phyloP scores from a whole-genome alignment of 352 stramenopile genomes.

The Phytopythium chamaehyphon region DNA sequence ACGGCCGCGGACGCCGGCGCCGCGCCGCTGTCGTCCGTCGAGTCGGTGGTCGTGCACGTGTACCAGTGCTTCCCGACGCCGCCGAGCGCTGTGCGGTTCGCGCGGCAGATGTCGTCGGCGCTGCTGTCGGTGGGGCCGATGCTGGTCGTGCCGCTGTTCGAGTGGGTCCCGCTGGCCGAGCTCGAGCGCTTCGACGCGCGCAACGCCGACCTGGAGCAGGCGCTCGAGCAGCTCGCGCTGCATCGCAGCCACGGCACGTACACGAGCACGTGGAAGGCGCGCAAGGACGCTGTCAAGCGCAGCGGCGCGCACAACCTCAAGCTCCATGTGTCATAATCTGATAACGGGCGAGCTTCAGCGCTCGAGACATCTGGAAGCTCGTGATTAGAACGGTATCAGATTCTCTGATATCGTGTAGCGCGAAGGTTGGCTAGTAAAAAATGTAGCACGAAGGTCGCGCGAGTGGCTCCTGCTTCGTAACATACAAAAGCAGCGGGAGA shows the following conservation, averaged over 20 bases:
- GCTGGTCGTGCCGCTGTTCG: slow-evolving; percentile 74
- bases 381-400: too few relatives aligned
- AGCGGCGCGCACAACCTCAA: slow-evolving; percentile 14
- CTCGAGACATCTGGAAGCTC: too few relatives aligned
- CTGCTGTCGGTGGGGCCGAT: slow-evolving; percentile 40
- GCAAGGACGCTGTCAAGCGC: slow-evolving; percentile 65
- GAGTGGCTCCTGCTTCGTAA: too few relatives aligned
- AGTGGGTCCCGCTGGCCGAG: slow-evolving; percentile 67
- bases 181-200: slow-evolving; percentile 69
- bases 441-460: slow-evolving; percentile 6
- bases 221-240: slow-evolving; percentile 47
- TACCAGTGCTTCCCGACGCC: slow-evolving; percentile 80
- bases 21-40: slow-evolving; percentile 31
- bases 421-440: too few relatives aligned
- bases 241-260: slow-evolving; percentile 13
- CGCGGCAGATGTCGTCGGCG: slow-evolving; percentile 42
- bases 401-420: too few relatives aligned
- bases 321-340: too few relatives aligned
- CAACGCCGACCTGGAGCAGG: slow-evolving; percentile 57
- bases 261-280: slow-evolving; percentile 61
- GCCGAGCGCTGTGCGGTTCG: slow-evolving; percentile 74
- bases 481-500: too few relatives aligned
- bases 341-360: too few relatives aligned
- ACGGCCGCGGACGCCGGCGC: slow-evolving; percentile 43
- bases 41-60: slow-evolving; percentile 62